Evolutionary conservation across 345 rosid genomes (phyloP).

Genomic region (Sonneratia caseolaris): DNA sequence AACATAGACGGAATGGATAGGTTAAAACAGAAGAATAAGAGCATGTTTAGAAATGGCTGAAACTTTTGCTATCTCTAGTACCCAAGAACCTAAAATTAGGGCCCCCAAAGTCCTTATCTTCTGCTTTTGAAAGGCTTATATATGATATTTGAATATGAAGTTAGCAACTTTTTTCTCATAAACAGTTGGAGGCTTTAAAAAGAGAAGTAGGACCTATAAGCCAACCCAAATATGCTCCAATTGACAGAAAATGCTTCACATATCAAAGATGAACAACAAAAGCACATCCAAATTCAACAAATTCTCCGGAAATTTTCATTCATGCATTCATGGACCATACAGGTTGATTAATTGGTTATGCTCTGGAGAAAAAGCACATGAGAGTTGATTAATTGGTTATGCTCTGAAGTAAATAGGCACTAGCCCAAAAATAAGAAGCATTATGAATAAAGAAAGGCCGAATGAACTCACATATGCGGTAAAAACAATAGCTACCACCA

Average conservation of each 20-base stretch:
- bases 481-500: slow-evolving; percentile 56
- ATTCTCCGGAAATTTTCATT: not conserved
- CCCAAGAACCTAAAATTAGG: not conserved
- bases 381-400: not conserved
- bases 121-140: not conserved
- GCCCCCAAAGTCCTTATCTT: not conserved
- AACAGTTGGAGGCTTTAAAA: not conserved
- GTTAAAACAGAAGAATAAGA: not conserved
- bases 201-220: not conserved
- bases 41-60: not conserved
- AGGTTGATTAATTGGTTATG: too few species aligned
- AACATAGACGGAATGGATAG: not conserved
- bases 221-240: not conserved
- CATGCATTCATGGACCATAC: not conserved
- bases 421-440: not conserved
- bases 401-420: not conserved
- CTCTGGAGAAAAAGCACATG: too few species aligned
- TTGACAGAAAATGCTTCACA: not conserved
- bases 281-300: not conserved
- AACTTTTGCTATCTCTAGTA: not conserved
- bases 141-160: not conserved
- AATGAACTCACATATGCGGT: slow-evolving; percentile 57
- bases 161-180: not conserved
- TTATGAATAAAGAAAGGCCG: not conserved
- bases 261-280: not conserved